Evolutionary conservation across 805 yeast species (phyloP), one percentile per base, ranked within the genome.

Genomic region (Metschnikowia picachoensis): DNA sequence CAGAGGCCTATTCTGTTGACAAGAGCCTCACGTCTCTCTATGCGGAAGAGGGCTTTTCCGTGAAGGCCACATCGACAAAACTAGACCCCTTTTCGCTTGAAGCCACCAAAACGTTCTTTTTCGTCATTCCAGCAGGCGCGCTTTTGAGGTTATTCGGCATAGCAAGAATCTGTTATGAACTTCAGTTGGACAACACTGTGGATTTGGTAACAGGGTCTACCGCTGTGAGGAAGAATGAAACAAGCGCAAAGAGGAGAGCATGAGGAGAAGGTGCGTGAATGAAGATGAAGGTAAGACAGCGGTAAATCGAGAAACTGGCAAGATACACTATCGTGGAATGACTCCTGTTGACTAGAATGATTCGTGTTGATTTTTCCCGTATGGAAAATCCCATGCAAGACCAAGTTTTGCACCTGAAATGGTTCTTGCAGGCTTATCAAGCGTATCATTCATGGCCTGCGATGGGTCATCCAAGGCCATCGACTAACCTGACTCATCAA

Each of bases 1-100:
- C 77, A 29, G 80, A 81, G 39, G 67, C 74, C 10, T 78, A 76
- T 52, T 75, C 82, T 1, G 78, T 82, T 49, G 87, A 84, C 57
- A 47, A 50, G 2, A 59, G 51, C 8, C 66, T 73, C 49, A 66
- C 67, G 41, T 48, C 61, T 4, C 55, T 72, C 1, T 65, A 81
- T 44, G 59, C 52, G 31, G 52, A 60, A 3, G 72, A 71, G 46
- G 75, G 78, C 2, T 84, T 81, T 59, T 64, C 59, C 37, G 57
- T 64, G 40, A 61, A 73, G 28, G 60, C 63, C 27, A 51, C 53
- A 8, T 39, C 60, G 27, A 53, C 43, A 43, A 57, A 60, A 41
- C 44, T 67, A 37, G 66, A 70, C 54, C 67, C 71, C 2, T 66
- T 67, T 45, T 27, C 48, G 30, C 30, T 39, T 11, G 46, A 45